Conservation (phyloP, 192 early-diverging fungal species). For the Chytriomyces sp. region DNA sequence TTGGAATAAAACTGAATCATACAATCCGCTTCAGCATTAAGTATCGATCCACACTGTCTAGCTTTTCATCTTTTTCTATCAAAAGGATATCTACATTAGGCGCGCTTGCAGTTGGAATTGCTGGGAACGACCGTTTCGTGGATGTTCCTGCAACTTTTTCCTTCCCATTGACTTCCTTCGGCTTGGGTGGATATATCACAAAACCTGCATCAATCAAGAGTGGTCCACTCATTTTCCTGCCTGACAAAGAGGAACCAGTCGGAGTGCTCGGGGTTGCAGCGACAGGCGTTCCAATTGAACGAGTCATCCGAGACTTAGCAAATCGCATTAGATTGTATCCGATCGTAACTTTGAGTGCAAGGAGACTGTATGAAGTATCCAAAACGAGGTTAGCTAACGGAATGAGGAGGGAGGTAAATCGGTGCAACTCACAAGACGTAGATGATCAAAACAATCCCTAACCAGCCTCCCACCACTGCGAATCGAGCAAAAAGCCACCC, state of each 20-base stretch:
- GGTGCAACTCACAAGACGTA: no score
- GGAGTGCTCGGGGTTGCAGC: neutral
- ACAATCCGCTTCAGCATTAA: constrained; percentile 88
- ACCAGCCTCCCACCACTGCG: neutral
- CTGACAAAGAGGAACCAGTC: neutral
- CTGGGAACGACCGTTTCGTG: neutral
- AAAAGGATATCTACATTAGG: constrained; percentile 34
- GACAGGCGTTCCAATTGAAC: constrained; percentile 10
- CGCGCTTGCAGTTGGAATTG: neutral
- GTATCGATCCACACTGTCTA: constrained; percentile 92
- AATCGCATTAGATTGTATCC: constrained; percentile 74
- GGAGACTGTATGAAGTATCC: constrained; percentile 39
- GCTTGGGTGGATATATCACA: neutral
- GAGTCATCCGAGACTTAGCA: constrained; percentile 52
- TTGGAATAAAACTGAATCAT: constrained; percentile 40
- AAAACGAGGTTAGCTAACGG: neutral
- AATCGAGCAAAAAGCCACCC: neutral
- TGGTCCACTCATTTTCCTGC: neutral
- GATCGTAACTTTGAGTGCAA: constrained; percentile 72
- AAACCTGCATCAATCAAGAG: neutral
- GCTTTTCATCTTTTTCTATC: constrained; percentile 45
- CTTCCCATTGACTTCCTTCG: neutral
- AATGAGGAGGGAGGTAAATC: neutral
- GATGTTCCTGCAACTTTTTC: neutral
- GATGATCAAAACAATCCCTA: constrained; percentile 1